Conservation (phyloP, 257 asterid genomes). For the Gentiana macrophylla region DNA sequence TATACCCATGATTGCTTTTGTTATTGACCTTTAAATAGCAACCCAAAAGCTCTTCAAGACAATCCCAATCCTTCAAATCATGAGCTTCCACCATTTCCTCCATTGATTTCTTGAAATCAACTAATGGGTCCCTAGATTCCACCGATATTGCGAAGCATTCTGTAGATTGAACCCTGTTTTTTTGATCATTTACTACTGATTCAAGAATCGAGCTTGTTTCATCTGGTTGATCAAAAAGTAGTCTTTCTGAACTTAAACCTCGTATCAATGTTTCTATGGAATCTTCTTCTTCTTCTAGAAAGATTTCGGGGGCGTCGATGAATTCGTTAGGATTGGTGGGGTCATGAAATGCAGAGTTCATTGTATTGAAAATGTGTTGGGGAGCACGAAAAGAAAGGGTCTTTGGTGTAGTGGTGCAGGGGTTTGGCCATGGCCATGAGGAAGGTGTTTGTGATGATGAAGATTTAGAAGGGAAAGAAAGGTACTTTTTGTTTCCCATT, state of each 20-base stretch:
- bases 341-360: slow-evolving; percentile 19
- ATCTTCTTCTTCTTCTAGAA: slow-evolving; percentile 3
- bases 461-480: slow-evolving; percentile 49
- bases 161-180: slow-evolving; percentile 6
- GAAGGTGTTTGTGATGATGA: slow-evolving; percentile 13
- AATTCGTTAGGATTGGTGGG: slow-evolving; percentile 5
- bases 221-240: slow-evolving; percentile 58
- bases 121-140: slow-evolving; percentile 54
- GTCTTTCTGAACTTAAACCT: slow-evolving; percentile 51
- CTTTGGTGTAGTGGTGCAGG: slow-evolving; percentile 34
- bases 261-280: slow-evolving; percentile 26
- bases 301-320: slow-evolving; percentile 8
- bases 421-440: slow-evolving; percentile 41
- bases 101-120: slow-evolving; percentile 62
- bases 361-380: slow-evolving; percentile 19
- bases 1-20: slow-evolving; percentile 40
- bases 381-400: slow-evolving; percentile 49
- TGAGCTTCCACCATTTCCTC: slow-evolving; percentile 74
- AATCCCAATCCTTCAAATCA: slow-evolving; percentile 37
- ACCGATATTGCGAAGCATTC: slow-evolving; percentile 31
- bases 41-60: slow-evolving; percentile 47
- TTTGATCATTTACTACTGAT: slow-evolving; percentile 19
- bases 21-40: slow-evolving; percentile 45
- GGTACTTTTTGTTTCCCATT: slow-evolving; percentile 30
- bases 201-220: slow-evolving; percentile 42